Percentiles rank a stretch among this genome's conserved stretches.
Evolutionary conservation across 768 basidiomycete genomes (phyloP).

Genomic region (Mycena leptocephala): DNA sequence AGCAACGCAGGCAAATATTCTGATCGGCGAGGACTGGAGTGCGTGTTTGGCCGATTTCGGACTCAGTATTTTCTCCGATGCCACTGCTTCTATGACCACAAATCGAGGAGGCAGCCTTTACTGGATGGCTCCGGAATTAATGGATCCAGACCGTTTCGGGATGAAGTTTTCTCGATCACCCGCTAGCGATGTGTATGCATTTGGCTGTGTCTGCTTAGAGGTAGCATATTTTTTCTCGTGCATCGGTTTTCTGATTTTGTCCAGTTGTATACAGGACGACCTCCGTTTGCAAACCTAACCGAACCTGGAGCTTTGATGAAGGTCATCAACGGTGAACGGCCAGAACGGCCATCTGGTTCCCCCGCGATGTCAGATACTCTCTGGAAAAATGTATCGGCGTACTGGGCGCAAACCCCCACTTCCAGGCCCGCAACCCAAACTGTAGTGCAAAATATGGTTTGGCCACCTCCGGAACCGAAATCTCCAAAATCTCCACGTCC

Average conservation of each 20-base stretch:
- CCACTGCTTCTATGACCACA: constrained; percentile 42
- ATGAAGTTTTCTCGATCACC: constrained; percentile 41
- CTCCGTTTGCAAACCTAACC: constrained; percentile 15
- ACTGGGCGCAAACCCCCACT: not conserved
- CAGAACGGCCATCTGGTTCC: constrained; percentile 4
- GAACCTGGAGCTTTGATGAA: constrained; percentile 1
- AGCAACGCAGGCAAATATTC: constrained; percentile 45
- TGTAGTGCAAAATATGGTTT: constrained; percentile 8
- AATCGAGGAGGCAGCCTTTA: constrained; percentile 44
- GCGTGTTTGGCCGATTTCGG: constrained; percentile 55
- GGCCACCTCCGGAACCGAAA: not conserved
- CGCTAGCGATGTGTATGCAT: constrained; percentile 51
- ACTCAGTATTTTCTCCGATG: constrained; percentile 47
- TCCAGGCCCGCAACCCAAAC: not conserved
- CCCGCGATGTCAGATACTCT: not conserved
- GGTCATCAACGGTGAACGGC: constrained; percentile 6
- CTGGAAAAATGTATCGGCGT: constrained; percentile 4
- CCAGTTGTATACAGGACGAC: constrained; percentile 24
- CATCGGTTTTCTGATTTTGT: too few relatives aligned
- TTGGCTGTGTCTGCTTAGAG: constrained; percentile 52
- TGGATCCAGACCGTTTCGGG: constrained; percentile 46
- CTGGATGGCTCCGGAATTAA: constrained; percentile 57
- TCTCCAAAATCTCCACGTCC: not conserved
- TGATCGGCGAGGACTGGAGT: constrained; percentile 49
- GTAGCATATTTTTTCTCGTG: constrained; percentile 25